phyloP scores from a whole-genome alignment of 176 grass and related monocot genomes.

The Oryza coarctata region DNA sequence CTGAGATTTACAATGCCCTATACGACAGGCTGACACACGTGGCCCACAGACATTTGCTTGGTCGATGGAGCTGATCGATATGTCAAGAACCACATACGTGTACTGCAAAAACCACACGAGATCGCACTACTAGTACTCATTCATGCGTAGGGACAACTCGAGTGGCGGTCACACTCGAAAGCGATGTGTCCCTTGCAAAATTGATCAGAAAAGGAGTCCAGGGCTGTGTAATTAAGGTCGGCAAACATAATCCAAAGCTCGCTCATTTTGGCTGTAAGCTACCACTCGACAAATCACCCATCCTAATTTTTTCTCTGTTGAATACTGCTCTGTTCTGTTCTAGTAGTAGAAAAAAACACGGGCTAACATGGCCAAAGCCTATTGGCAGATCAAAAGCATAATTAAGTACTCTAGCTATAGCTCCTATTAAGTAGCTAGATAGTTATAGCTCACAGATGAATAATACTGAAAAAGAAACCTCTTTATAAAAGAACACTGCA shows the following conservation, averaged over 20 bases:
- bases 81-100: slow-evolving; percentile 34
- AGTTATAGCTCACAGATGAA: background rate
- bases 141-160: slow-evolving; percentile 3
- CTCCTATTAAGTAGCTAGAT: background rate
- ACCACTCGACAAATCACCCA: slow-evolving; percentile 36
- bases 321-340: background rate
- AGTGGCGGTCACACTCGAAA: slow-evolving; percentile 44
- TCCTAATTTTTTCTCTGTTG: background rate
- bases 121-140: slow-evolving; percentile 18
- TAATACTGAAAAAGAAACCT: background rate
- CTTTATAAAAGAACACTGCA: background rate
- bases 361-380: background rate
- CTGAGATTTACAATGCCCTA: background rate
- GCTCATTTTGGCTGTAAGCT: slow-evolving; percentile 20
- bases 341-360: background rate
- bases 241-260: slow-evolving; percentile 44
- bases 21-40: background rate
- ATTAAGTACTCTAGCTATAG: background rate
- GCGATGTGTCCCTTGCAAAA: slow-evolving; percentile 25
- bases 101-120: slow-evolving; percentile 36
- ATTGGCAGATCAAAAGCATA: background rate
- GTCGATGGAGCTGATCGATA: background rate
- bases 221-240: slow-evolving; percentile 23
- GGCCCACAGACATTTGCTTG: background rate
- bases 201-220: slow-evolving; percentile 6